phyloP scores from a whole-genome alignment of 169 alveolate species.

The Plasmodium vinckei region DNA sequence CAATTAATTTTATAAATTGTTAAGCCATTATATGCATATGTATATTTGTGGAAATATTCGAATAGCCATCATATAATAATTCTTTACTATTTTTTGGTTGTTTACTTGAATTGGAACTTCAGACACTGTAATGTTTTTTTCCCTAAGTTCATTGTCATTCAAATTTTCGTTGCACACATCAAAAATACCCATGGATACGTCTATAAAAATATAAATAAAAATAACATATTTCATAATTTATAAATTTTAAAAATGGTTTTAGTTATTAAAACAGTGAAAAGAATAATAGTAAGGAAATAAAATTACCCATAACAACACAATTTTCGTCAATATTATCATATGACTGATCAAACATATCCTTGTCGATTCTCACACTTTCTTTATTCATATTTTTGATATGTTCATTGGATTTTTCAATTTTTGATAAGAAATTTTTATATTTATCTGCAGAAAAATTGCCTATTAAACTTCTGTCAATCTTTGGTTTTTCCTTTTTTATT shows the following conservation, averaged over 20 bases:
- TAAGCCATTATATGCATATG: background rate
- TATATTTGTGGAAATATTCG: background rate
- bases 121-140: slow-evolving; percentile 64
- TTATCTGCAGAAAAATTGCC: slow-evolving; percentile 21
- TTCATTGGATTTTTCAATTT: slow-evolving; percentile 71
- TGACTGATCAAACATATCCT: slow-evolving; percentile 45
- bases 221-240: slow-evolving; percentile 3
- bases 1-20: background rate
- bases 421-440: slow-evolving; percentile 35
- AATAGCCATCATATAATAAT: background rate
- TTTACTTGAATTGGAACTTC: slow-evolving; percentile 48
- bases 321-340: slow-evolving; percentile 18
- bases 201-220: slow-evolving; percentile 28
- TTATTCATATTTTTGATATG: slow-evolving; percentile 46
- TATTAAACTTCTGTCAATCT: slow-evolving; percentile 47
- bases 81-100: slow-evolving; percentile 1
- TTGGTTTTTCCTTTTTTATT: slow-evolving; percentile 35
- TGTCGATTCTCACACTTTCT: slow-evolving; percentile 53
- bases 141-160: slow-evolving; percentile 46
- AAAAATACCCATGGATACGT: slow-evolving; percentile 70
- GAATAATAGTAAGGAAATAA: background rate
- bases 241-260: background rate
- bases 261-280: slow-evolving; percentile 2
- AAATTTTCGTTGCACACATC: slow-evolving; percentile 65
- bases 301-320: slow-evolving; percentile 70